Conservation (phyloP, 164 flowering plant species). For the Brasenia schreberi region DNA sequence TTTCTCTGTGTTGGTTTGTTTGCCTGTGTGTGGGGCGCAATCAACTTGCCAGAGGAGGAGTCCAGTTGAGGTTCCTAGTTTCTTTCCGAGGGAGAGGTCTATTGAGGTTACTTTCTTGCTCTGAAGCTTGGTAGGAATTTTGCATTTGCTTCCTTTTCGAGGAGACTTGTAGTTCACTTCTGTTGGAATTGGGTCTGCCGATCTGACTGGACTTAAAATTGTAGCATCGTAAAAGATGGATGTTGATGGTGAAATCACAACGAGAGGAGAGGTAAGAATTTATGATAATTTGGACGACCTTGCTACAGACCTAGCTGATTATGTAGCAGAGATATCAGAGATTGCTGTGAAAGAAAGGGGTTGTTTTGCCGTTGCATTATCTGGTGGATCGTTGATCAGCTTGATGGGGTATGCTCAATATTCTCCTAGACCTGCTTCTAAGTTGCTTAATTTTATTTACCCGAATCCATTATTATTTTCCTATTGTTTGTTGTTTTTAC, state of each 20-base stretch:
- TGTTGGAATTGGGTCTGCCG: background rate
- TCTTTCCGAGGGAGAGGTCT: too few relatives aligned
- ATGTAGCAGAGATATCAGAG: conserved; percentile 72
- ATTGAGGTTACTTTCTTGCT: background rate
- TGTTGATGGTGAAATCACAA: background rate
- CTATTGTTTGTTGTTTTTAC: background rate
- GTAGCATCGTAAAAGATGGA: background rate
- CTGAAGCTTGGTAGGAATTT: background rate
- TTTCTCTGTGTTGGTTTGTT: background rate
- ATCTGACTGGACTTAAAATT: background rate
- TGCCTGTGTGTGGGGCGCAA: too few relatives aligned
- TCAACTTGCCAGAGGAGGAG: too few relatives aligned
- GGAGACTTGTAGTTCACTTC: background rate
- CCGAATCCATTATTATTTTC: background rate
- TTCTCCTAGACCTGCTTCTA: background rate
- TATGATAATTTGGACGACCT: conserved; percentile 68
- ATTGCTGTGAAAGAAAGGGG: conserved; percentile 75
- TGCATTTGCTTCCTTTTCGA: background rate
- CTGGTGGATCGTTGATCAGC: conserved; percentile 90
- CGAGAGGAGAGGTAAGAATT: conserved; percentile 25
- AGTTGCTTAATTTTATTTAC: background rate
- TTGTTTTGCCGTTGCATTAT: conserved; percentile 67
- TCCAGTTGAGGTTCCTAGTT: too few relatives aligned
- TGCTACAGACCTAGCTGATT: conserved; percentile 62
- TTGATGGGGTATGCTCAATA: conserved; percentile 50